Base-by-base conservation (phyloP, 78 protist genomes). In the Bigelowiella natans region DNA sequence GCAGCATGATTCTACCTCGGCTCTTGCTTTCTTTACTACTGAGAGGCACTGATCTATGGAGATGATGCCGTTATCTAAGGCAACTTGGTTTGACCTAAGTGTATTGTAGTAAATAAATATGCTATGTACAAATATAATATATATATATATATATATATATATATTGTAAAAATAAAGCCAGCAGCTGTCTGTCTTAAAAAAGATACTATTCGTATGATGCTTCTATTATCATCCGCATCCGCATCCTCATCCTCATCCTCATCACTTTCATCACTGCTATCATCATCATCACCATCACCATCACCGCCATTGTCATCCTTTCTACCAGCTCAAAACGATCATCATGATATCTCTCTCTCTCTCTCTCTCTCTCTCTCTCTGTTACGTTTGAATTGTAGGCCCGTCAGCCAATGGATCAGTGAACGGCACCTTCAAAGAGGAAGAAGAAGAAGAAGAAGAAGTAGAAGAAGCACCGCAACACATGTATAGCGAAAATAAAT, bases 401-500 rank as follows among this genome's bases (percentile, higher is more conserved):
- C 95, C 95, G 0, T 94, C 95, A 0, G 95, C 95, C 2, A 91
- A 38, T 0, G 95, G 95, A 30, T 94, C 95, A 11, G 92, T 86
- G 93, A 88, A 91, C 2, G 95, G 95, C 38, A 92, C 86, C 37
- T 87, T 1, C 2, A 37, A 28, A 28, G 37, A 1, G 39, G 1
- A 1, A 2, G 1, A 30, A n/a, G n/a, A n/a, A n/a, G n/a, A n/a
- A n/a, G n/a, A n/a, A n/a, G n/a, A n/a, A n/a, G n/a, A n/a, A n/a
- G n/a, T n/a, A n/a, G n/a, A n/a, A n/a, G n/a, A n/a, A n/a, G n/a
- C n/a, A n/a, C n/a, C n/a, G n/a, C n/a, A n/a, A n/a, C n/a, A n/a
- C n/a, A n/a, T n/a, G n/a, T n/a, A n/a, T n/a, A n/a, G n/a, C n/a
- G n/a, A n/a, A n/a, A n/a, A n/a, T n/a, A n/a, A n/a, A n/a, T n/a